Conservation (phyloP, 371 early-diverging fungal species). For the Circinella minor region DNA sequence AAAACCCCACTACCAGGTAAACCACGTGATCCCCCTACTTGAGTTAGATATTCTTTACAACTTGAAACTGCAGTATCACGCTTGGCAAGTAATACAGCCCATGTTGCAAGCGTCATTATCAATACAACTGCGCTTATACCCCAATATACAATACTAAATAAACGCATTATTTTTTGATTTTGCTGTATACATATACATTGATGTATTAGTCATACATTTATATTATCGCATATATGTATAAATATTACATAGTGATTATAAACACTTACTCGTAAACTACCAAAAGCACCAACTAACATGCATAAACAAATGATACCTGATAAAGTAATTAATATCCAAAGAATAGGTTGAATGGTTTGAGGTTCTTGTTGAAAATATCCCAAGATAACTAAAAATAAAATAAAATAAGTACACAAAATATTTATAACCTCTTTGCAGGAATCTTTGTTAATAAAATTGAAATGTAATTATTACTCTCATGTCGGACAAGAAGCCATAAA, state of each 20-base stretch:
- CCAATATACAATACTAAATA: conserved; percentile 5
- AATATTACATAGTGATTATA: not conserved
- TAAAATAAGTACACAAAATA: not conserved
- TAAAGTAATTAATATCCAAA: conserved; percentile 1
- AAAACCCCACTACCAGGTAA: conserved; percentile 6
- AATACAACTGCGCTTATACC: not conserved
- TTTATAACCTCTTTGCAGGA: not conserved
- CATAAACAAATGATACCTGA: conserved; percentile 5
- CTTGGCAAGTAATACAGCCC: not conserved
- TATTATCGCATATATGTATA: not conserved
- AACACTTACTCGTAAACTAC: not conserved
- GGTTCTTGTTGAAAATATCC: conserved; percentile 3
- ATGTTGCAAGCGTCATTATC: conserved; percentile 9
- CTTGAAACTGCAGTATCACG: conserved; percentile 6
- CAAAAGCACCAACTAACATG: not conserved
- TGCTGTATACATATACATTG: not conserved
- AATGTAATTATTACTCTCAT: conserved; percentile 5
- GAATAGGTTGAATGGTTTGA: not conserved
- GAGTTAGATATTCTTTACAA: not conserved
- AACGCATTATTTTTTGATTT: not conserved
- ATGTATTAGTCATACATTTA: not conserved
- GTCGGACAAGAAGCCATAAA: conserved; percentile 13
- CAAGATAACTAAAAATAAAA: conserved; percentile 1
- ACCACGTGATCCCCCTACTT: not conserved
- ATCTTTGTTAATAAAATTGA: not conserved